phyloP scores from a whole-genome alignment of 805 yeast genomes.

The Kazachstania taianensis region DNA sequence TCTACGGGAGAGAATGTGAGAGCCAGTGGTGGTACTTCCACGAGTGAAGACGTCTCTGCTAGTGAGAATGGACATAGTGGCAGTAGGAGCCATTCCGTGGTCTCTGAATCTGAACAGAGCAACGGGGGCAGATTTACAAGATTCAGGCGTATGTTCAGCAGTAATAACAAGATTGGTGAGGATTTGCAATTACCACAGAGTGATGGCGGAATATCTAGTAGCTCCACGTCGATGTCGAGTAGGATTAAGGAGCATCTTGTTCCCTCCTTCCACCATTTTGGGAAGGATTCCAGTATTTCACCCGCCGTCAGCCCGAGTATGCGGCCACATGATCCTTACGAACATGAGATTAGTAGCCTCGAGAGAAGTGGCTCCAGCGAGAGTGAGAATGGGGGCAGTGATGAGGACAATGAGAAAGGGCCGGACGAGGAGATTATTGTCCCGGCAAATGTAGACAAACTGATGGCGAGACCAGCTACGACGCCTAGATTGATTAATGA shows the following conservation, averaged over 20 bases:
- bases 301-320: not conserved
- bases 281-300: not conserved
- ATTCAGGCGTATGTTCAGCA: constrained; percentile 2
- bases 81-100: no score
- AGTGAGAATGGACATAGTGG: no score
- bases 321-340: not conserved
- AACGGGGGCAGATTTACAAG: constrained; percentile 3
- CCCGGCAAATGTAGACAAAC: constrained; percentile 2
- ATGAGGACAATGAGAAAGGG: not conserved
- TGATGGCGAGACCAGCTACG: constrained; percentile 1
- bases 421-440: constrained; percentile 3
- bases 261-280: constrained; percentile 3
- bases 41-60: not conserved
- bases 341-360: not conserved
- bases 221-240: constrained; percentile 1
- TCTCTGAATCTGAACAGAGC: no score
- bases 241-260: constrained; percentile 2
- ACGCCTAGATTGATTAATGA: not conserved
- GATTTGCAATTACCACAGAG: no score
- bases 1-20: constrained; percentile 1
- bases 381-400: not conserved
- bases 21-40: constrained; percentile 1
- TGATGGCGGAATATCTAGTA: no score
- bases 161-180: not conserved
- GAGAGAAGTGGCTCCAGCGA: not conserved